Conservation (phyloP, 257 asterid species). For the Perilla frutescens region DNA sequence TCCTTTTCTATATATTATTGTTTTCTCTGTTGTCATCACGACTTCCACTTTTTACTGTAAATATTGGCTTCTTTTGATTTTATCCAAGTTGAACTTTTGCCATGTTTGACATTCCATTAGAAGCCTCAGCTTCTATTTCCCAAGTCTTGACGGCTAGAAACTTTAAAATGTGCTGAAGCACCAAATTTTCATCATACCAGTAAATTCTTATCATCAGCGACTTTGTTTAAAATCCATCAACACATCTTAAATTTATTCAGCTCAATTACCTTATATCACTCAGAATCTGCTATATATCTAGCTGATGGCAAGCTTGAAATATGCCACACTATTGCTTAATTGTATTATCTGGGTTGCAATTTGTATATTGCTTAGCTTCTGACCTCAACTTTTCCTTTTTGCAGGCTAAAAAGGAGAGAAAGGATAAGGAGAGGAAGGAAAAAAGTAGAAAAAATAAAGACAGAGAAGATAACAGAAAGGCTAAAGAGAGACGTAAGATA, state of each 20-base stretch:
- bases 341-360: not conserved
- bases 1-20: not conserved
- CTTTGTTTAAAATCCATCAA: not conserved
- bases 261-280: not conserved
- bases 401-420: constrained; percentile 82
- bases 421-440: constrained; percentile 60
- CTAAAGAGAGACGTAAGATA: constrained; percentile 55
- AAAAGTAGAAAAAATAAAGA: constrained; percentile 61
- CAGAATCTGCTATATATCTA: constrained; percentile 9
- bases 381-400: constrained; percentile 2
- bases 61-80: not conserved
- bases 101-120: constrained; percentile 7
- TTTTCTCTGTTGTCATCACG: not conserved
- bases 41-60: not conserved
- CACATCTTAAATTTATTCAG: constrained; percentile 1
- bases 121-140: not conserved
- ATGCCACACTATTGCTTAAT: not conserved
- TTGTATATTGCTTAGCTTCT: constrained; percentile 7
- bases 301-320: constrained; percentile 8
- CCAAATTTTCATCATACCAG: constrained; percentile 12
- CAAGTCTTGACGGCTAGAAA: not conserved
- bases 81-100: constrained; percentile 7
- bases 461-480: constrained; percentile 54
- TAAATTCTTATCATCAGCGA: not conserved
- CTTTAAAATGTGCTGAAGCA: not conserved